Conservation (phyloP, 768 basidiomycete genomes). For the Pholiota conissans region DNA sequence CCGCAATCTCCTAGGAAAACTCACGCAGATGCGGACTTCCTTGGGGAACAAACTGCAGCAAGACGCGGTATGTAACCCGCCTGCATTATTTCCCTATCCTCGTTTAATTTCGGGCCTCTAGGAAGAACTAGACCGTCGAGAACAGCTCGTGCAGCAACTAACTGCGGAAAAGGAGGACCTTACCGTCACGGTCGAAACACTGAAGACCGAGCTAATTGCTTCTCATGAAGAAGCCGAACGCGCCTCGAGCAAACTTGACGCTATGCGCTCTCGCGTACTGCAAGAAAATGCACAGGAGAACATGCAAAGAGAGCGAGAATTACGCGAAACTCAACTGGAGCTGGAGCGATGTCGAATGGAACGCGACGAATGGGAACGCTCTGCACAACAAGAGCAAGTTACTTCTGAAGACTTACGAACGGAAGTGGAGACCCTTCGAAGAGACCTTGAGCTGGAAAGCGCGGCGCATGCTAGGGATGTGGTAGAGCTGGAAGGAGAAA, state of each 20-base stretch:
- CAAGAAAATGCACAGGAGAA: conserved; percentile 74
- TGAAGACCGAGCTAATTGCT: conserved; percentile 76
- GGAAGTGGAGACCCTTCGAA: conserved; percentile 51
- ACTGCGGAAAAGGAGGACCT: conserved; percentile 79
- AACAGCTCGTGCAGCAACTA: conserved; percentile 79
- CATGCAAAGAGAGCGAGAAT: conserved; percentile 69
- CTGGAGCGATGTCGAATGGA: conserved; percentile 86
- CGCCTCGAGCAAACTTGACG: conserved; percentile 66
- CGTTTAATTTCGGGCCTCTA: conserved; percentile 30
- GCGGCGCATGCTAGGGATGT: conserved; percentile 57
- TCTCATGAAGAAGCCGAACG: conserved; percentile 78
- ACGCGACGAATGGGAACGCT: conserved; percentile 59
- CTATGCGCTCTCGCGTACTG: conserved; percentile 60
- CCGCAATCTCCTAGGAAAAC: conserved; percentile 78
- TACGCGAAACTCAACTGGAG: conserved; percentile 82
- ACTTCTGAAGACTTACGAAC: conserved; percentile 68
- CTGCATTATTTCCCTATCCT: neutral
- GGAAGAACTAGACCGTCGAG: conserved; percentile 98
- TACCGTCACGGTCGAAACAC: conserved; percentile 66
- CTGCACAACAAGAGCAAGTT: conserved; percentile 61
- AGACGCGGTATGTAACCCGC: conserved; percentile 72
- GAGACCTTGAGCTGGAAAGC: conserved; percentile 68
- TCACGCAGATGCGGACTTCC: conserved; percentile 91
- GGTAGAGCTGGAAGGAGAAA: conserved; percentile 62
- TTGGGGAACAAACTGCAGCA: conserved; percentile 93